Percentiles rank a stretch among this genome's conserved stretches.
phyloP scores from a whole-genome alignment of 768 basidiomycete species.

The Suillus subalutaceus region DNA sequence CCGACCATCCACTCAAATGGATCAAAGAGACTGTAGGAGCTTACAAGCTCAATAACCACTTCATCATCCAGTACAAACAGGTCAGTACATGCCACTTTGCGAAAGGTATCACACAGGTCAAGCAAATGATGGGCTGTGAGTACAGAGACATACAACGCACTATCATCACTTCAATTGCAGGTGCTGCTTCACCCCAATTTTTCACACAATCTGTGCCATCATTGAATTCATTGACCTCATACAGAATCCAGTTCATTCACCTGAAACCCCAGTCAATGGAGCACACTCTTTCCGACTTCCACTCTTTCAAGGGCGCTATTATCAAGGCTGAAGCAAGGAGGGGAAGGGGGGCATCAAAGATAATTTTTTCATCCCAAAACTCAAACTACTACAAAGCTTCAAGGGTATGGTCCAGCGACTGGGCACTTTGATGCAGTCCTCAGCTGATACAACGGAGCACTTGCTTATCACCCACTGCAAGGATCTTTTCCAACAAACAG shows the following conservation, averaged over 20 bases:
- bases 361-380: constrained; percentile 40
- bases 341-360: constrained; percentile 24
- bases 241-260: constrained; percentile 32
- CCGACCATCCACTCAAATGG: constrained; percentile 44
- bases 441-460: constrained; percentile 33
- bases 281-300: constrained; percentile 3
- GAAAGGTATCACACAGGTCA: constrained; percentile 40
- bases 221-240: constrained; percentile 40
- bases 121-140: constrained; percentile 44
- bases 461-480: constrained; percentile 36
- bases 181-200: constrained; percentile 30
- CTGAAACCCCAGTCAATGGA: background rate
- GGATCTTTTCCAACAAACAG: constrained; percentile 24
- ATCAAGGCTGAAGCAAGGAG: background rate
- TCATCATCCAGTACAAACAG: constrained; percentile 37
- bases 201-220: constrained; percentile 36
- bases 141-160: constrained; percentile 40
- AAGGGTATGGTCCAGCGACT: constrained; percentile 19
- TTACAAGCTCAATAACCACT: constrained; percentile 38
- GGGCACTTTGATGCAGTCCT: constrained; percentile 37
- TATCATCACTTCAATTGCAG: constrained; percentile 37
- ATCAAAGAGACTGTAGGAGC: constrained; percentile 32
- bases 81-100: constrained; percentile 40
- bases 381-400: constrained; percentile 38
- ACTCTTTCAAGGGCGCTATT: background rate